Evolutionary conservation across 2,329 filamentous ascomycete species (phyloP).

Genomic region (Aspergillus aculeatus): DNA sequence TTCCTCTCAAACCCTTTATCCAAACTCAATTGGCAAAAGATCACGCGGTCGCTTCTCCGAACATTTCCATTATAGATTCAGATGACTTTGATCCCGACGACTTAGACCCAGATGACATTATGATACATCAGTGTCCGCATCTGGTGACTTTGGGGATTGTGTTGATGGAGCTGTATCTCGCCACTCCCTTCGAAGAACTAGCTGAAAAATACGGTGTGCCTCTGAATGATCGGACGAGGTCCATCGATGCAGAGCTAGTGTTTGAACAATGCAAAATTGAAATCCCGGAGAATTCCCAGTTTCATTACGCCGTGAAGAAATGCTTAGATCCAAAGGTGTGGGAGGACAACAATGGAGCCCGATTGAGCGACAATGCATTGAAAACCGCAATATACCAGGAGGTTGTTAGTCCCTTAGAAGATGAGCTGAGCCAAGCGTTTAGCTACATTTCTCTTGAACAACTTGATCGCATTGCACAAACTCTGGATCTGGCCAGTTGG

Average conservation of each 20-base stretch:
- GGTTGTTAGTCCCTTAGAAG: slow-evolving; percentile 6
- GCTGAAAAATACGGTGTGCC: neutral
- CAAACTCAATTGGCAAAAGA: neutral
- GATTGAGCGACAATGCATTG: neutral
- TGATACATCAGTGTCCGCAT: slow-evolving; percentile 5
- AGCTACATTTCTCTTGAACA: slow-evolving; percentile 4
- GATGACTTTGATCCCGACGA: neutral
- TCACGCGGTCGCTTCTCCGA: neutral
- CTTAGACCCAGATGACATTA: slow-evolving; percentile 10
- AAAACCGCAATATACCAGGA: slow-evolving; percentile 7
- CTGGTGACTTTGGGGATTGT: slow-evolving; percentile 10
- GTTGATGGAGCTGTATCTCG: slow-evolving; percentile 12
- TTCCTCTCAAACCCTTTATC: slow-evolving; percentile 9
- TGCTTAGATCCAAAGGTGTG: slow-evolving; percentile 9
- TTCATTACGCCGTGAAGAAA: slow-evolving; percentile 1
- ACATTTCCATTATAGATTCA: too few species aligned
- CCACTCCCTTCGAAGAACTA: neutral
- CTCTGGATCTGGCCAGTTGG: slow-evolving; percentile 7
- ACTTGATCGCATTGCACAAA: slow-evolving; percentile 7
- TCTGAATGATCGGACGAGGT: slow-evolving; percentile 2
- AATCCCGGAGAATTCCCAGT: slow-evolving; percentile 9
- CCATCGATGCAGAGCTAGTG: neutral
- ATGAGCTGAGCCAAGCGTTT: slow-evolving; percentile 10
- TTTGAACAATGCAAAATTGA: slow-evolving; percentile 8
- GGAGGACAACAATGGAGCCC: slow-evolving; percentile 1